A percentile compares a stretch with the other conserved stretches of the same genome.
Conservation (phyloP, 768 basidiomycete genomes). For the Termitomyces sp. region DNA sequence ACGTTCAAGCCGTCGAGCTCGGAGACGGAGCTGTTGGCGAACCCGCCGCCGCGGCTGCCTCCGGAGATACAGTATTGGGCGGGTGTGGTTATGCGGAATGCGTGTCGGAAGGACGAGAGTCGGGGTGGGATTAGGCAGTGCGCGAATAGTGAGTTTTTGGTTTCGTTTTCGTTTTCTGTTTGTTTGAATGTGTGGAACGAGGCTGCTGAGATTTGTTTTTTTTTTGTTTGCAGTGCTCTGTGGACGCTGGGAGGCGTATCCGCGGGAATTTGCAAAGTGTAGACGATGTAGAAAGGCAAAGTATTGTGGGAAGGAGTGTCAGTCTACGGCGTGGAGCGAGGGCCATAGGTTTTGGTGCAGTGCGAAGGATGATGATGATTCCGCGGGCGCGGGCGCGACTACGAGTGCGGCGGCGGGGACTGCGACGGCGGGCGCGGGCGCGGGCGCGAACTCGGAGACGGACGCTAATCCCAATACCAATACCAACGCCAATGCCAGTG, state of each 20-base stretch:
- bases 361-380: conserved; percentile 49
- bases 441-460: background rate
- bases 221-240: conserved; percentile 64
- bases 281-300: conserved; percentile 95
- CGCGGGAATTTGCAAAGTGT: conserved; percentile 96
- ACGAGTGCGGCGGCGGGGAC: background rate
- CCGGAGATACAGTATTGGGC: conserved; percentile 98
- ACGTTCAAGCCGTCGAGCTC: conserved; percentile 89
- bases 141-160: conserved; percentile 73
- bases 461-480: no score
- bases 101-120: conserved; percentile 94
- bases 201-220: background rate
- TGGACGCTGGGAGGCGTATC: conserved; percentile 88
- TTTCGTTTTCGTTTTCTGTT: background rate
- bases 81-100: conserved; percentile 99
- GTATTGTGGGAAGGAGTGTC: conserved; percentile 97
- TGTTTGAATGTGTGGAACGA: background rate
- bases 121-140: conserved; percentile 94
- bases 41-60: conserved; percentile 68
- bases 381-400: background rate
- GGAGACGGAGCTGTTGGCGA: conserved; percentile 59
- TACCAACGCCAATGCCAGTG: background rate
- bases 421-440: no score
- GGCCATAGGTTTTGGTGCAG: conserved; percentile 95
- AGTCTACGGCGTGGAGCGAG: conserved; percentile 94